These are phyloP conservation scores for Adansonia grandidieri DNA, from an alignment of 441 rosid species.

Conservation along the genomic window DNA sequence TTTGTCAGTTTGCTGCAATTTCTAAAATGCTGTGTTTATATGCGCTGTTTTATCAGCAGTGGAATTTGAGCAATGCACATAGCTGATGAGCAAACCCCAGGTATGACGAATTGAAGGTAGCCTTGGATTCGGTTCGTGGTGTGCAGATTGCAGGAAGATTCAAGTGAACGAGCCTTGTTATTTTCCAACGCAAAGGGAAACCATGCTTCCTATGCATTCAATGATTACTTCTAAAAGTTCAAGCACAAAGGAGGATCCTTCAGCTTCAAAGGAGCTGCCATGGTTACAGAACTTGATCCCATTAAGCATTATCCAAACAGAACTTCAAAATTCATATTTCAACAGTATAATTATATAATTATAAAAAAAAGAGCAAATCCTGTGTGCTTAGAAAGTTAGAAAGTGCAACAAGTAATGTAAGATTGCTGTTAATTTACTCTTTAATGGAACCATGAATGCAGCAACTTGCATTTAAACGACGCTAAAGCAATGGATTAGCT, in stretches of 20 bases:
- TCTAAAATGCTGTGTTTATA: background rate
- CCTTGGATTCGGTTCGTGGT: constrained; percentile 68
- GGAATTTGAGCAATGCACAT: constrained; percentile 68
- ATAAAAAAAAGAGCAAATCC: background rate
- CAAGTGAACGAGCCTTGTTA: constrained; percentile 60
- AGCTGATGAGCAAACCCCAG: constrained; percentile 77
- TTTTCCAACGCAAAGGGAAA: constrained; percentile 59
- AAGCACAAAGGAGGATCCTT: constrained; percentile 67
- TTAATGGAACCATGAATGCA: background rate
- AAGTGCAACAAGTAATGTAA: constrained; percentile 12
- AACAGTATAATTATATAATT: background rate
- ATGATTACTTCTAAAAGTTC: constrained; percentile 66
- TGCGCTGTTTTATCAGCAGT: constrained; percentile 36
- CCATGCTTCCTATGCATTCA: constrained; percentile 68
- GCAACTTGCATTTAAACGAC: constrained; percentile 9
- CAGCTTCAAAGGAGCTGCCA: constrained; percentile 71
- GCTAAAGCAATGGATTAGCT: constrained; percentile 14
- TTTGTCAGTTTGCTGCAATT: background rate
- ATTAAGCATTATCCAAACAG: constrained; percentile 43
- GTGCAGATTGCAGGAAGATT: constrained; percentile 62
- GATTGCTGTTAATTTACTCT: constrained; percentile 10
- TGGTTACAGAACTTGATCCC: constrained; percentile 67
- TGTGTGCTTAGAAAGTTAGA: constrained; percentile 35
- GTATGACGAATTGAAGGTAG: constrained; percentile 56
- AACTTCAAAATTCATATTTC: background rate